Percentiles rank a stretch among this genome's conserved stretches.
These are phyloP conservation scores for Ichthyophonus hoferi DNA, from an alignment of 208 protist genomes.

Conservation along the genomic window DNA sequence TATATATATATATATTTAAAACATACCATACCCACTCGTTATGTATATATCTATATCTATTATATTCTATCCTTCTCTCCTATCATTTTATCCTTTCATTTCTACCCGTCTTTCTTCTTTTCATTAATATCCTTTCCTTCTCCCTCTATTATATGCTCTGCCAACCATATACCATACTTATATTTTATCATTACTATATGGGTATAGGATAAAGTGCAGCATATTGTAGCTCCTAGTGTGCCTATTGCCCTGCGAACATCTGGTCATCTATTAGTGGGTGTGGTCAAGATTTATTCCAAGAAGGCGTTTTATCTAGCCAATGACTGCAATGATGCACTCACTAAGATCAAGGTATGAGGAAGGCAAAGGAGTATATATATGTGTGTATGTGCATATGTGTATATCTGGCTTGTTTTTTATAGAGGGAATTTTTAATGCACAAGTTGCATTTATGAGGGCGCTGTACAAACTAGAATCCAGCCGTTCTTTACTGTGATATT, in stretches of 20 bases:
- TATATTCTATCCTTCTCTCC: background rate
- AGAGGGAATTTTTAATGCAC: no score
- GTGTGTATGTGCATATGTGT: background rate
- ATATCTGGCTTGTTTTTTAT: background rate
- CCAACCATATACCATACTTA: background rate
- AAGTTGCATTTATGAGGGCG: no score
- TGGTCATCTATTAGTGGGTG: slow-evolving; percentile 88
- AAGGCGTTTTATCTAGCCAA: slow-evolving; percentile 60
- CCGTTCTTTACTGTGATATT: no score
- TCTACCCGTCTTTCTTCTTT: background rate
- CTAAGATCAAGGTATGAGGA: slow-evolving; percentile 61
- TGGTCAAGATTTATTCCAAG: slow-evolving; percentile 88
- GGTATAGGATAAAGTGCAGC: slow-evolving; percentile 45
- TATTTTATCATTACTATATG: slow-evolving; percentile 14
- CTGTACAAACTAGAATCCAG: no score
- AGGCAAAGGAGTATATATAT: background rate
- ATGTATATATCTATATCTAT: background rate
- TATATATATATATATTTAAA: slow-evolving; percentile 24
- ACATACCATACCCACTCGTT: background rate
- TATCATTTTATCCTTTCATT: background rate
- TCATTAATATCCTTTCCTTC: background rate
- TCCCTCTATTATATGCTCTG: background rate
- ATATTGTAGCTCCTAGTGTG: slow-evolving; percentile 84
- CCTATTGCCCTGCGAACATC: slow-evolving; percentile 89
- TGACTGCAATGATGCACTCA: slow-evolving; percentile 66